phyloP scores from a whole-genome alignment of 257 asterid genomes.

The Paraleonurus japonicus region DNA sequence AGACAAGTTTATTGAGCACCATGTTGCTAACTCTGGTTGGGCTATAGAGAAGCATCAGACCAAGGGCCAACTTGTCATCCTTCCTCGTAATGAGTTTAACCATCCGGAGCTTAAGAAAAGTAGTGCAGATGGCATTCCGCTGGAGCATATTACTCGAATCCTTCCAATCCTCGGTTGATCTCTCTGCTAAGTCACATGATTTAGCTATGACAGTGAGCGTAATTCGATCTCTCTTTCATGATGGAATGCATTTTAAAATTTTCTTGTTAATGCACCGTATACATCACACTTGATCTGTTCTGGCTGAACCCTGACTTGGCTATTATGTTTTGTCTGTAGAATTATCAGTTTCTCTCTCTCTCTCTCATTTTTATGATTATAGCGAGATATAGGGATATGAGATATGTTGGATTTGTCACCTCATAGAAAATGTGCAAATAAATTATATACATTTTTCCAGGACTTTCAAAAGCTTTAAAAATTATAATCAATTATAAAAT shows the following conservation, averaged over 20 bases:
- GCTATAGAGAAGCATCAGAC: conserved; percentile 55
- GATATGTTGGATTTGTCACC: too few species aligned
- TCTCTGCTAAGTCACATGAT: not conserved
- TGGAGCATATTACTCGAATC: conserved; percentile 73
- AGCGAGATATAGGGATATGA: too few species aligned
- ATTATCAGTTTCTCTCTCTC: too few species aligned
- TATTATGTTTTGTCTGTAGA: too few species aligned
- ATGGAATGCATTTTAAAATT: not conserved
- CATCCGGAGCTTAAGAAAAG: conserved; percentile 76
- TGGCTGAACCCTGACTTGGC: too few species aligned
- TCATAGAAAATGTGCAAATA: too few species aligned
- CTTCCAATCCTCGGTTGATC: conserved; percentile 72
- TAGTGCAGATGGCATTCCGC: conserved; percentile 51
- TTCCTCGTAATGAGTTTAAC: conserved; percentile 73
- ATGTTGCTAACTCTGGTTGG: conserved; percentile 62
- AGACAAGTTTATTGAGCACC: conserved; percentile 82
- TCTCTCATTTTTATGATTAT: too few species aligned
- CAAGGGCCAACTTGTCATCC: conserved; percentile 53
- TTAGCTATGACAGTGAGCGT: not conserved
- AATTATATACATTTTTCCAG: too few species aligned
- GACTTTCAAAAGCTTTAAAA: not conserved
- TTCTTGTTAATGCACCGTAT: not conserved
- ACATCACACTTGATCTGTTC: not conserved
- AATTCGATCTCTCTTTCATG: not conserved
- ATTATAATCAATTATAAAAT: not conserved